Percentiles rank a stretch among this genome's conserved stretches.
These are phyloP conservation scores for Globisporangium acanthophoron DNA, from an alignment of 352 stramenopile species.

Conservation along the genomic window DNA sequence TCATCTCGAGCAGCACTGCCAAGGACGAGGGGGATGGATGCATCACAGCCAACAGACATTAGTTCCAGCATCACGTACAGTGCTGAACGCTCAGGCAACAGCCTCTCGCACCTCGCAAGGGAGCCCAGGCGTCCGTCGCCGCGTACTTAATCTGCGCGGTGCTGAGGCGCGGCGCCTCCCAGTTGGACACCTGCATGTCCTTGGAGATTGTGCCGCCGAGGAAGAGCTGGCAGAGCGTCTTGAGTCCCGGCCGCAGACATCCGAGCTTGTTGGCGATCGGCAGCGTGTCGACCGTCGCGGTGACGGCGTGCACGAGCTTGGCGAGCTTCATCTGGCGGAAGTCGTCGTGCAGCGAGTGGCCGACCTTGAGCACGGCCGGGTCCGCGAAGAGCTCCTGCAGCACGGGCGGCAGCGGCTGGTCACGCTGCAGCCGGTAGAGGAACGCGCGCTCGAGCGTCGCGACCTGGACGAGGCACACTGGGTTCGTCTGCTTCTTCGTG, in stretches of 20 bases:
- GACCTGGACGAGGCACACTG: conserved; percentile 75
- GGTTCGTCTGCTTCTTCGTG: conserved; percentile 46
- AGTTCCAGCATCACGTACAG: no score
- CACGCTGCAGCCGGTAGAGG: conserved; percentile 60
- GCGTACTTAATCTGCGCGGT: conserved; percentile 73
- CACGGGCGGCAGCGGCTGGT: conserved; percentile 42
- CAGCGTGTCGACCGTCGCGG: conserved; percentile 76
- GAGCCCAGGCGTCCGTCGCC: conserved; percentile 74
- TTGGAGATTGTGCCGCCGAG: conserved; percentile 64
- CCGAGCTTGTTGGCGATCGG: conserved; percentile 73
- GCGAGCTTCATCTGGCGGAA: conserved; percentile 54
- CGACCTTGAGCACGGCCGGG: conserved; percentile 63
- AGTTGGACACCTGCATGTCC: conserved; percentile 85
- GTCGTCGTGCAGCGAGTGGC: conserved; percentile 74
- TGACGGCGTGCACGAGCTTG: conserved; percentile 49
- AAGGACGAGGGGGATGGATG: background rate
- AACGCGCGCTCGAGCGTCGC: conserved; percentile 71
- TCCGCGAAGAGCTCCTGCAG: conserved; percentile 56
- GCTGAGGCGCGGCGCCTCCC: conserved; percentile 62
- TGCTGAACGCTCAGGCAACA: background rate
- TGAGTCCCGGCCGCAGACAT: conserved; percentile 63
- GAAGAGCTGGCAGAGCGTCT: conserved; percentile 76
- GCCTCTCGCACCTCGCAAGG: conserved; percentile 42
- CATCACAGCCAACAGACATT: background rate
- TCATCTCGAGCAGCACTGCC: conserved; percentile 74